phyloP scores from a whole-genome alignment of 2,329 filamentous ascomycete genomes.

The Talaromyces sp. region DNA sequence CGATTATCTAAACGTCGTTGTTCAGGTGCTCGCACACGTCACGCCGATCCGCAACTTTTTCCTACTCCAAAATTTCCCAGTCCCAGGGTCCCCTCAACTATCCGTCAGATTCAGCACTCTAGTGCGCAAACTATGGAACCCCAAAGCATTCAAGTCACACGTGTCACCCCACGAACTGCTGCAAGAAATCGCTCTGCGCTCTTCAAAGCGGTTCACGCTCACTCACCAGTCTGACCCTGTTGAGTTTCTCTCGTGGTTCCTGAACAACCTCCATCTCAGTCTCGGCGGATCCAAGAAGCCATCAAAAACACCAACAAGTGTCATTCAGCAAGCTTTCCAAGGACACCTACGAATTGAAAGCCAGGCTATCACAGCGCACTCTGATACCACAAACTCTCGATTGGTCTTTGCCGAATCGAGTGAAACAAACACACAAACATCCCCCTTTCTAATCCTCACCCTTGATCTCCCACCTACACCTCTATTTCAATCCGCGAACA shows the following conservation, averaged over 20 bases:
- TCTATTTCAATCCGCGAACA: constrained; percentile 90
- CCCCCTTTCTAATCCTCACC: constrained; percentile 85
- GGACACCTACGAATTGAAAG: constrained; percentile 88
- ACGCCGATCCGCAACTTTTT: constrained; percentile 86
- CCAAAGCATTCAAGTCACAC: constrained; percentile 90
- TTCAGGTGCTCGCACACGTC: constrained; percentile 88
- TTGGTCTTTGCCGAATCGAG: constrained; percentile 90
- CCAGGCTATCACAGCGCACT: constrained; percentile 87
- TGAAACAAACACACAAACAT: constrained; percentile 70
- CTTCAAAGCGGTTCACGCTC: constrained; percentile 87
- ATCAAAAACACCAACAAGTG: constrained; percentile 61
- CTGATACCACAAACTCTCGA: constrained; percentile 74
- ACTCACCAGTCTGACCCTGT: constrained; percentile 91
- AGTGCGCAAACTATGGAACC: constrained; percentile 97
- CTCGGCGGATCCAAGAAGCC: constrained; percentile 88
- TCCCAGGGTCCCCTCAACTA: constrained; percentile 66
- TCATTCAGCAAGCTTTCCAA: constrained; percentile 91
- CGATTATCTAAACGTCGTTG: constrained; percentile 94
- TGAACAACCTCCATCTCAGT: constrained; percentile 90
- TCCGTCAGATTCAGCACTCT: constrained; percentile 84
- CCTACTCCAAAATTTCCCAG: constrained; percentile 75
- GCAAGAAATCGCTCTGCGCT: constrained; percentile 86
- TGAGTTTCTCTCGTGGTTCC: constrained; percentile 95
- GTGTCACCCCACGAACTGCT: constrained; percentile 96
- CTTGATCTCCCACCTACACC: constrained; percentile 88